phyloP scores from a whole-genome alignment of 2,329 filamentous ascomycete genomes.

The Cercospora sesami region DNA sequence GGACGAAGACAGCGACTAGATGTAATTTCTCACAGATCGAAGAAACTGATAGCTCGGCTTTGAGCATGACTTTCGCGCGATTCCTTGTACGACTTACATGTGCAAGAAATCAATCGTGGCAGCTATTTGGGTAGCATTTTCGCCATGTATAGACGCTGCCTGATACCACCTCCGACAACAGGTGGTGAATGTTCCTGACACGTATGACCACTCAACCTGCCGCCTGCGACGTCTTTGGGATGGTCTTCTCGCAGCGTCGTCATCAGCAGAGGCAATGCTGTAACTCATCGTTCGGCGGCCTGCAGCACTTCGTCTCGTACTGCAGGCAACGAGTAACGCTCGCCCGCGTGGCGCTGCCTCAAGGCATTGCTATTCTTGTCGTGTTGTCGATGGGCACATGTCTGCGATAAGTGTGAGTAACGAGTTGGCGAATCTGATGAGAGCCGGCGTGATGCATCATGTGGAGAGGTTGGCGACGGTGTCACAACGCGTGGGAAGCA shows the following conservation, averaged over 20 bases:
- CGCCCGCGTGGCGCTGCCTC: not conserved
- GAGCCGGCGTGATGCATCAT: not conserved
- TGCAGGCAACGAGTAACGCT: constrained; percentile 1
- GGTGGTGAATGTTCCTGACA: not conserved
- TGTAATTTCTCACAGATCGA: not conserved
- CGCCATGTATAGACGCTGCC: not conserved
- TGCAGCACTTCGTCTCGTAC: constrained; percentile 1
- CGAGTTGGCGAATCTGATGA: not conserved
- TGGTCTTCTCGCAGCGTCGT: not conserved
- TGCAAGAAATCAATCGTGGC: not conserved
- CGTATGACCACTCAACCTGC: not conserved
- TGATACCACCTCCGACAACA: not conserved
- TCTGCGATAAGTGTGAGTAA: not conserved
- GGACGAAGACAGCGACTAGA: constrained; percentile 19
- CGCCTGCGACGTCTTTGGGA: not conserved
- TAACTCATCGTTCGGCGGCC: not conserved
- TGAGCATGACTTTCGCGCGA: not conserved
- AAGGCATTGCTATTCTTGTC: not conserved
- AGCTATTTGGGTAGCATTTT: not conserved
- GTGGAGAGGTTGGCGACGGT: constrained; percentile 1
- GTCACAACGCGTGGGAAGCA: constrained; percentile 1
- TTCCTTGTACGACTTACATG: not conserved
- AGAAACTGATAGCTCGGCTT: not conserved
- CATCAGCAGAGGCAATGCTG: constrained; percentile 5
- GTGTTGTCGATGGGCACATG: not conserved